Percentiles rank a stretch among this genome's conserved stretches.
Conservation (phyloP, 192 early-diverging fungal genomes). For the Funneliformis geosporum region DNA sequence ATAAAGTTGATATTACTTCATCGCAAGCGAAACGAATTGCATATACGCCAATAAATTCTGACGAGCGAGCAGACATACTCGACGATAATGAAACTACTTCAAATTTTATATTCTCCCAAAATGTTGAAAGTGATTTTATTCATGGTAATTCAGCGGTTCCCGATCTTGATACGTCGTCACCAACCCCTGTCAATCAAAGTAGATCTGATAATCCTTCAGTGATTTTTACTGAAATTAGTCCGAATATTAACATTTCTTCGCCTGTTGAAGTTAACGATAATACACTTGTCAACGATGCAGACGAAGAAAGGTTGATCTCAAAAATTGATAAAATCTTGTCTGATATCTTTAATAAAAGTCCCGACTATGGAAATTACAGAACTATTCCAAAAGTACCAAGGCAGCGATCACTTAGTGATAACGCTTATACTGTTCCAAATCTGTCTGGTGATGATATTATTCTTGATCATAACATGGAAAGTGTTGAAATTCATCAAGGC, state of each 20-base stretch:
- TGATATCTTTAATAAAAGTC: not conserved
- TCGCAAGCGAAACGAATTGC: too few species aligned
- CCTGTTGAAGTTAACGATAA: too few species aligned
- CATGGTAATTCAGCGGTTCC: not conserved
- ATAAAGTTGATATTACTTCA: too few species aligned
- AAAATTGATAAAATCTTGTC: too few species aligned
- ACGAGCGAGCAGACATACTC: not conserved
- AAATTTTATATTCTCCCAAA: not conserved
- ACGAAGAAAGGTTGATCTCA: too few species aligned
- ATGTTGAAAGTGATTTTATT: not conserved
- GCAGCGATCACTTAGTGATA: not conserved
- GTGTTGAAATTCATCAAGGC: not conserved
- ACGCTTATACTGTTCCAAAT: not conserved
- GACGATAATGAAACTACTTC: too few species aligned
- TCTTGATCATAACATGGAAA: not conserved
- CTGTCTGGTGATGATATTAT: not conserved
- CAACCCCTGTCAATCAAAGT: not conserved
- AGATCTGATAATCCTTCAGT: too few species aligned
- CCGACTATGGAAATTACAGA: too few species aligned
- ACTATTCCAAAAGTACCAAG: too few species aligned
- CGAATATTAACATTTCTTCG: too few species aligned
- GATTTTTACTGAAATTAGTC: too few species aligned
- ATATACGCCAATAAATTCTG: not conserved
- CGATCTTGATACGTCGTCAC: not conserved
- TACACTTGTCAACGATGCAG: too few species aligned